Evolutionary conservation across 2,329 filamentous ascomycete genomes (phyloP), one percentile per base, ranked within the genome.

Genomic region (Penicillium sp.): DNA sequence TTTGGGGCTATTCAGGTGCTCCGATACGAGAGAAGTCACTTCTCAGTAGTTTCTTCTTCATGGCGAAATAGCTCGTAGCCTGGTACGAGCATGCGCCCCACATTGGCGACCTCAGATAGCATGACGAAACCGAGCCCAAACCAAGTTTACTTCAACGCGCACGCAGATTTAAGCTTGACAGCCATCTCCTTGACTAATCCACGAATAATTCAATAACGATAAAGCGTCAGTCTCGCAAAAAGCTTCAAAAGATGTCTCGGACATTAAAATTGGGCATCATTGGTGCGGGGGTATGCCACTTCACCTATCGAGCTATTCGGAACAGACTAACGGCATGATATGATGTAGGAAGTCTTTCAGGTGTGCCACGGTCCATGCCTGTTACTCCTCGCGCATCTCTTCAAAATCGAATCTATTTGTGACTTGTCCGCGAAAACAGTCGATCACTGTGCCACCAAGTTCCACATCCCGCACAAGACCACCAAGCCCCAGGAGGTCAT

Each of bases 401-500:
- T 60, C 41, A 53, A 56, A 24, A 52, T 60, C 6, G 48, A 58
- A 44, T 56, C 52, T 3, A 58, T 60, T 33, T 60, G 57, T 41
- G 57, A 60, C 24, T 3, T 60, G 4, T 60, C 57, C 2, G 24
- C 51, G 3, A 60, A 53, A 26, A 60, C 55, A 18, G 53, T 52
- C 8, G 50, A 54, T 1, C 57, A 60, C 31, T 58, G 50, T 28
- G 55, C 57, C 18, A 34, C 33, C 18, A 55, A 55, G 21, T 60
- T 60, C 43, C 46, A 34, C 10, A 28, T 56, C 6, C 52, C 57
- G 1, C 52, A 56, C 23, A 42, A 51, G 23, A 58, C 57, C 18
- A 60, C 52, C 18, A 48, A 31, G 2, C 57, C 57, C 15, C 48
- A 53, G 18, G 55, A 58, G 10, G 53, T 60, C 15, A 56, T 60